These are phyloP conservation scores for Auriscalpium microsporum DNA, from an alignment of 768 basidiomycete species.

Conservation along the genomic window DNA sequence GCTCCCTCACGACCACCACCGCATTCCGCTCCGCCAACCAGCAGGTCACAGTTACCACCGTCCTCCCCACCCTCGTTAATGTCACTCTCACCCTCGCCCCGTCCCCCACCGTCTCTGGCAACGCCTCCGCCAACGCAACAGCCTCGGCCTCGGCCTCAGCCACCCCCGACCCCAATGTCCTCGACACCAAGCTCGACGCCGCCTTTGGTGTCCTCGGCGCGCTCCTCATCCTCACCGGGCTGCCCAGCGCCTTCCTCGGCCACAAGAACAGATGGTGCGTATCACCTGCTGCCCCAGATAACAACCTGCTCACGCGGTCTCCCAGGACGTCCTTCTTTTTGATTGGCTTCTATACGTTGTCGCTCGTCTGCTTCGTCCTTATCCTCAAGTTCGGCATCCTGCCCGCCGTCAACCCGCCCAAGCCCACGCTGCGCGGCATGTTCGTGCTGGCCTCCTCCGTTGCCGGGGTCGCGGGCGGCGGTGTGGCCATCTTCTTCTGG, in stretches of 20 bases:
- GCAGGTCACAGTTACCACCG: conserved; percentile 41
- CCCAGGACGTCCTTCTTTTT: conserved; percentile 88
- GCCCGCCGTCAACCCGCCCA: conserved; percentile 76
- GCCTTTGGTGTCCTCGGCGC: conserved; percentile 87
- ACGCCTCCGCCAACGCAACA: conserved; percentile 2
- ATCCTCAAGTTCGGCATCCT: conserved; percentile 85
- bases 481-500: conserved; percentile 87
- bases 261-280: conserved; percentile 92
- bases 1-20: conserved; percentile 40
- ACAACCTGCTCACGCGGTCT: conserved; percentile 11
- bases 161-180: conserved; percentile 27
- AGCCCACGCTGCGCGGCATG: conserved; percentile 71
- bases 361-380: conserved; percentile 79
- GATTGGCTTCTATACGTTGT: conserved; percentile 82
- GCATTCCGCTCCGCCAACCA: conserved; percentile 34
- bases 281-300: conserved; percentile 10
- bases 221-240: conserved; percentile 80
- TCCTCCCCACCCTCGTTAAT: conserved; percentile 54
- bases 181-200: conserved; percentile 68
- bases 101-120: conserved; percentile 32
- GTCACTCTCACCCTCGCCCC: conserved; percentile 49
- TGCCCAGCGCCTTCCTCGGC: conserved; percentile 85
- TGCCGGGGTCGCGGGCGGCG: conserved; percentile 79
- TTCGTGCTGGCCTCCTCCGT: conserved; percentile 79
- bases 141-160: conserved; percentile 28